Percentiles rank a stretch among this genome's conserved stretches.
Conservation (phyloP, 202 grass and related monocot species). For the Elaeis oleifera region DNA sequence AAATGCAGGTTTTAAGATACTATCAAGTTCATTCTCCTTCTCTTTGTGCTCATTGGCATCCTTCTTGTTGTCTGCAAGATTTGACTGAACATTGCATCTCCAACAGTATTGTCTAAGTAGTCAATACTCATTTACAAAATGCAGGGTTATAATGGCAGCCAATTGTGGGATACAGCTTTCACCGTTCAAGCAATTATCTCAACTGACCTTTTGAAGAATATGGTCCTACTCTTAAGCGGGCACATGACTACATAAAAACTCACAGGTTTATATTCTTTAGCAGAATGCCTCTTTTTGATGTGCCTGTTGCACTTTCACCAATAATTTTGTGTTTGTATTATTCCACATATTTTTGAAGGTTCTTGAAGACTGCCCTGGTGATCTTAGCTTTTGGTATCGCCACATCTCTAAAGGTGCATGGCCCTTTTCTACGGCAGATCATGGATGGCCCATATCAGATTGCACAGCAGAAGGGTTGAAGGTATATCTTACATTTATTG, state of each 20-base stretch:
- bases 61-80: too few species aligned
- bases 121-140: background rate
- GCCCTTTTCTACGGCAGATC: slow-evolving; percentile 73
- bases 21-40: slow-evolving; percentile 11
- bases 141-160: slow-evolving; percentile 85
- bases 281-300: background rate
- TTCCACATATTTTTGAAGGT: slow-evolving; percentile 39
- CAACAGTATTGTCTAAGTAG: too few species aligned
- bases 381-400: slow-evolving; percentile 64
- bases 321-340: slow-evolving; percentile 16
- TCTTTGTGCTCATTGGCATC: background rate
- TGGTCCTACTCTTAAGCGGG: slow-evolving; percentile 49
- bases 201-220: slow-evolving; percentile 68
- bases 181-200: slow-evolving; percentile 78
- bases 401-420: slow-evolving; percentile 95
- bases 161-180: slow-evolving; percentile 86
- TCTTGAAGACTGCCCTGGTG: slow-evolving; percentile 64
- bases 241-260: slow-evolving; percentile 68
- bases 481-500: slow-evolving; percentile 17
- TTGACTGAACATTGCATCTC: too few species aligned
- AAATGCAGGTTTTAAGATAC: slow-evolving; percentile 67
- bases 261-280: slow-evolving; percentile 39
- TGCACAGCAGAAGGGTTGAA: slow-evolving; percentile 93
- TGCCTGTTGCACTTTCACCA: background rate
- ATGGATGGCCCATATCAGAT: slow-evolving; percentile 86